Evolutionary conservation across 495 filamentous ascomycete species (phyloP), one percentile per base, ranked within the genome.

Genomic region (Daldinia concentrica): DNA sequence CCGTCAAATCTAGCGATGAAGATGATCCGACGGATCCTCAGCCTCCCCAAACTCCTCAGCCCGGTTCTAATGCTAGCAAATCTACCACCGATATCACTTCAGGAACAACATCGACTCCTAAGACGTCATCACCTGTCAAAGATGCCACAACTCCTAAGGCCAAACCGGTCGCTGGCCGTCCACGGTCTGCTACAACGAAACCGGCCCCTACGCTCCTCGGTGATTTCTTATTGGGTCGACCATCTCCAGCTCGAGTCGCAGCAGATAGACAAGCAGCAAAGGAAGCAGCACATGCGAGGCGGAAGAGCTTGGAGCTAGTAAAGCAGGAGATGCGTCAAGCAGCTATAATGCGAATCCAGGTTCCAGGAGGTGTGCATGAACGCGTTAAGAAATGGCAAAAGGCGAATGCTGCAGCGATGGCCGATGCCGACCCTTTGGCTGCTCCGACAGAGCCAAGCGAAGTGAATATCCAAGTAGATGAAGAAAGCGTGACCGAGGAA

Each of bases 361-460:
- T 78, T 36, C 85, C 85, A 0, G 81, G 82, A 1, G 81, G 82
- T 9, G 91, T 93, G 9, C 84, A 86, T 55, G 87, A 90, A 37
- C 84, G 90, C 68, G 89, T 94, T 17, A 90, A 90, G 52, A 85
- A 87, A 80, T 94, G 92, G 92, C 92, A 94, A 69, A 93, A 86
- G 85, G 84, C 73, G 79, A 91, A 74, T 83, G 89, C 75, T 77
- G 84, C 83, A 15, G 86, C 87, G 62, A 82, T 82, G 68, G 80
- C 81, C 52, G 66, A 71, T 15, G 80, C 79, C 4, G 74, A 80
- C 17, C 78, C 83, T 8, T 68, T 81, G 26, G 81, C 79, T 15
- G 71, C 81, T 3, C 75, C 79, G 3, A 79, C 74, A 17, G 82
- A 85, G 63, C 81, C 82, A 4, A 83, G 82, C 43, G 82, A 83